Base-by-base conservation (phyloP, 1,139 yeast species). In the Tardiomyces blankii region DNA sequence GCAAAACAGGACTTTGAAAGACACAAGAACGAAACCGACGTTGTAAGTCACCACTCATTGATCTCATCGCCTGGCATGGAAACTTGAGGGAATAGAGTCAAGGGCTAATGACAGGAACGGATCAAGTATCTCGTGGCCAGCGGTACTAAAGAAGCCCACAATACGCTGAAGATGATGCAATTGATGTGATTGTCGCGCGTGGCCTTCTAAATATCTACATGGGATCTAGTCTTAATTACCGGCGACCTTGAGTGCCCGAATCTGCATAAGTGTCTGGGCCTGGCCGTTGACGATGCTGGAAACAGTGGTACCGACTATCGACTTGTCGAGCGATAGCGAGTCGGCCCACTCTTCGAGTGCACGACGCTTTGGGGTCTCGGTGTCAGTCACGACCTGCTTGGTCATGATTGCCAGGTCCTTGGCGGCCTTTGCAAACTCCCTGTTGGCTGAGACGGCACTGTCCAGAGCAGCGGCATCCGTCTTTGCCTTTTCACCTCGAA, bases 1-100 rank as follows among this genome's bases (percentile, higher is more conserved):
- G 69, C 69, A 11, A 52, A 68, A 9, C 47, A 57, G 2, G 69
- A 65, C 46, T 65, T 65, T 46, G 58, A 56, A 3, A 50, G 53
- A 12, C 57, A 64, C 49, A 48, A 53, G 41, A 41, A 54, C 25
- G 66, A 56, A 42, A 53, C 59, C 0, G 67, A 65, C 45, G 19
- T 19, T 9, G 35, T 30, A 14, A 30, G 35, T 9, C 16, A 13
- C 9, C 35, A 9, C 4, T 4, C 16, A 3, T 9, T 30, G n/a
- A n/a, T n/a, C n/a, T n/a, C n/a, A n/a, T n/a, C n/a, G n/a, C n/a
- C n/a, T n/a, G n/a, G n/a, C n/a, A n/a, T n/a, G n/a, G n/a, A n/a
- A n/a, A n/a, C n/a, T n/a, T n/a, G n/a, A n/a, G n/a, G n/a, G n/a
- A n/a, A n/a, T n/a, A n/a, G n/a, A n/a, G n/a, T n/a, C n/a, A n/a